phyloP scores from a whole-genome alignment of 2,329 filamentous ascomycete species.

The Colletotrichum zoysiae region DNA sequence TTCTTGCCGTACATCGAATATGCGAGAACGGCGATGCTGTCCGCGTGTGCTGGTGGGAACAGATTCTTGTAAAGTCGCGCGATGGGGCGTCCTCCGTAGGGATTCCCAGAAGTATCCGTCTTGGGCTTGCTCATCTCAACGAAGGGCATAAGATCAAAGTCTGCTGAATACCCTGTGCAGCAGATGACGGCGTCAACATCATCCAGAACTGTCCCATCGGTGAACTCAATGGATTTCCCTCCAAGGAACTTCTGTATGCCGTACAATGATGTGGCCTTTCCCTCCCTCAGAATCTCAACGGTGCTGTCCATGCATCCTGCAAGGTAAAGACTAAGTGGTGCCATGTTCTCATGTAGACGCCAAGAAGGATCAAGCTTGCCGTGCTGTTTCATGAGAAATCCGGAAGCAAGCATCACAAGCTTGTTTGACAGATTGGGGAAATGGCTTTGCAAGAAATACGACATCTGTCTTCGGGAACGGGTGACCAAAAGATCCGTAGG shows the following conservation, averaged over 20 bases:
- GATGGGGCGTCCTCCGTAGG: constrained; percentile 48
- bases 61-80: constrained; percentile 55
- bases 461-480: constrained; percentile 49
- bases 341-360: constrained; percentile 43
- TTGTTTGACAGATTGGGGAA: constrained; percentile 27
- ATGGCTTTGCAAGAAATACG: constrained; percentile 47
- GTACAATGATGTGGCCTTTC: constrained; percentile 46
- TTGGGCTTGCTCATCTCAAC: constrained; percentile 44
- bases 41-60: constrained; percentile 54
- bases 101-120: constrained; percentile 31
- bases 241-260: constrained; percentile 47
- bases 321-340: constrained; percentile 43
- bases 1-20: constrained; percentile 48
- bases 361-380: constrained; percentile 49
- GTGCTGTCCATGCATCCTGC: constrained; percentile 47
- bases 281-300: constrained; percentile 46
- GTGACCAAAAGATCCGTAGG: constrained; percentile 53
- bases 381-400: constrained; percentile 28
- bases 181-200: constrained; percentile 47
- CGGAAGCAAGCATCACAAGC: constrained; percentile 34
- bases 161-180: constrained; percentile 48
- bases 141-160: constrained; percentile 44
- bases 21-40: constrained; percentile 53
- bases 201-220: constrained; percentile 46
- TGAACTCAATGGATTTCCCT: constrained; percentile 44